Conservation (phyloP, 139 green algal species). For the Edaphochlamys debaryana region DNA sequence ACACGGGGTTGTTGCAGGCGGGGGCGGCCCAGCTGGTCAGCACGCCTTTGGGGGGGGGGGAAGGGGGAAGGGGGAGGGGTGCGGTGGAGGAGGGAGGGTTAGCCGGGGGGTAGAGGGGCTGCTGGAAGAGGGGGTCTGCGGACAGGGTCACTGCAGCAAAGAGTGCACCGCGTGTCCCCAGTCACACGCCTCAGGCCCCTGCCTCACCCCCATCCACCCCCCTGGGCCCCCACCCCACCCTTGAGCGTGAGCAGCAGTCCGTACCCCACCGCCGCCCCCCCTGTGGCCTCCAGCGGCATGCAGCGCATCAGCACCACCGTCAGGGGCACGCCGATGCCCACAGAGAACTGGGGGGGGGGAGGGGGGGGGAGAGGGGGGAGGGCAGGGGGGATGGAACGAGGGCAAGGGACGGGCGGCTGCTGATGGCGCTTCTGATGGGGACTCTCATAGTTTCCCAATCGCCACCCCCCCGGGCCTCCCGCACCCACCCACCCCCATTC, state of each 20-base stretch:
- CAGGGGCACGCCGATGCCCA: constrained; percentile 71
- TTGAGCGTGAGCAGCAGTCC: constrained; percentile 2
- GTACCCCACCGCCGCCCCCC: background rate
- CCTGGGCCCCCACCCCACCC: background rate
- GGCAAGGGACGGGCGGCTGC: too few relatives aligned
- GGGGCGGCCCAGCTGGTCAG: constrained; percentile 60
- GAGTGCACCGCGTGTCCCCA: too few relatives aligned
- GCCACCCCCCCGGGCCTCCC: too few relatives aligned
- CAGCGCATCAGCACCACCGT: constrained; percentile 71
- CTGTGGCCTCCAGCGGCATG: constrained; percentile 46
- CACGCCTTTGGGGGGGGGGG: constrained; percentile 32
- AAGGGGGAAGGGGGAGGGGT: background rate
- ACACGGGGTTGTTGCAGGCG: constrained; percentile 76
- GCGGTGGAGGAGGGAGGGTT: too few relatives aligned
- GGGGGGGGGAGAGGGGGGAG: background rate
- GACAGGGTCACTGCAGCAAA: too few relatives aligned
- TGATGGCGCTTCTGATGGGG: too few relatives aligned
- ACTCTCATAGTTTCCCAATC: too few relatives aligned
- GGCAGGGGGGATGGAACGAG: background rate
- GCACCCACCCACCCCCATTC: background rate
- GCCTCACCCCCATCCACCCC: background rate
- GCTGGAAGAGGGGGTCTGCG: too few relatives aligned
- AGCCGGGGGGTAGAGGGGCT: too few relatives aligned
- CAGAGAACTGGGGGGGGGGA: constrained; percentile 58
- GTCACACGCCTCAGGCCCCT: too few relatives aligned